Percentiles rank a stretch among this genome's conserved stretches.
phyloP scores from a whole-genome alignment of 371 early-diverging fungal species.

The Mucor plumbeus region DNA sequence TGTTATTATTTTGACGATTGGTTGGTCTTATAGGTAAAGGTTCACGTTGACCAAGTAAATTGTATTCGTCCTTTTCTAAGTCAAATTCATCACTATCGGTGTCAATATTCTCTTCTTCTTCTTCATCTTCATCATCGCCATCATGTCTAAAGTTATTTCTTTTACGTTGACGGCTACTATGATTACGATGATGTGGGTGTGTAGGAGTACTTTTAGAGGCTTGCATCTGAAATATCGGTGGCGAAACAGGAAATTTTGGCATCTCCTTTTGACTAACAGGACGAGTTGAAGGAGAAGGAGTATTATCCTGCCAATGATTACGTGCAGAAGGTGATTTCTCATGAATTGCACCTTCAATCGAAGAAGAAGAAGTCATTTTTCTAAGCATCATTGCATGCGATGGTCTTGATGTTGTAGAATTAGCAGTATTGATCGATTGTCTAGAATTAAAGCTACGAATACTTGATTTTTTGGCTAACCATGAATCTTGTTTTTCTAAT shows the following conservation, averaged over 20 bases:
- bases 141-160: not conserved
- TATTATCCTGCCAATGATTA: constrained; percentile 21
- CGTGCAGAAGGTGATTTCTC: not conserved
- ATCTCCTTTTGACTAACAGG: constrained; percentile 25
- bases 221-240: constrained; percentile 23
- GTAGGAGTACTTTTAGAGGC: constrained; percentile 27
- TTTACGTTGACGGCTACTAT: not conserved
- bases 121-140: constrained; percentile 1
- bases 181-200: not conserved
- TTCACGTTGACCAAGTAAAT: not conserved
- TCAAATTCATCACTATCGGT: not conserved
- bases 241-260: constrained; percentile 18
- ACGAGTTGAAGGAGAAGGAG: constrained; percentile 10
- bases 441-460: not conserved
- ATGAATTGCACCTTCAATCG: not conserved
- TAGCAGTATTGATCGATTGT: not conserved
- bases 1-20: not conserved
- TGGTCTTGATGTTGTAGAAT: not conserved
- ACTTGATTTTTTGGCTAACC: constrained; percentile 1
- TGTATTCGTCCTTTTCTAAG: constrained; percentile 1
- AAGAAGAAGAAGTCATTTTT: constrained; percentile 14
- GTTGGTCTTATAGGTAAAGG: not conserved
- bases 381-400: constrained; percentile 5
- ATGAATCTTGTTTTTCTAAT: not conserved
- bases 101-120: not conserved